Percentiles rank a stretch among this genome's conserved stretches.
phyloP scores from a whole-genome alignment of 1,139 yeast species.

The Lodderomyces margitis region DNA sequence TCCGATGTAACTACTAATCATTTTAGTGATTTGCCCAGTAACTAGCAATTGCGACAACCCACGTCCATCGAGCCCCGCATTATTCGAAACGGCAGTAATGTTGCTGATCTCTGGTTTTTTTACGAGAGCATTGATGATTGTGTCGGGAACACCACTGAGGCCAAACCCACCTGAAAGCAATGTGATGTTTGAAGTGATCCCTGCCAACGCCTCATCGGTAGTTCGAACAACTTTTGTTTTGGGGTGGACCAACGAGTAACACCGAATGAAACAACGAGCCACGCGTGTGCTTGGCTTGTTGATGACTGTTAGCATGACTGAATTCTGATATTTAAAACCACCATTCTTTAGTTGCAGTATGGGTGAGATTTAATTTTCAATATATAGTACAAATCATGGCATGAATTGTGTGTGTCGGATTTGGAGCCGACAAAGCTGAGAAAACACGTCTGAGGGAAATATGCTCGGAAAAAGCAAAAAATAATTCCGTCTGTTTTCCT shows the following conservation, averaged over 20 bases:
- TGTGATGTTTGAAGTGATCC: conserved; percentile 31
- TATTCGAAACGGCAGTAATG: conserved; percentile 48
- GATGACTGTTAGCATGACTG: background rate
- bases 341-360: background rate
- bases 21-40: conserved; percentile 43
- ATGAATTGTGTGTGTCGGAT: no score
- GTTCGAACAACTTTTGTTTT: conserved; percentile 22
- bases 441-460: no score
- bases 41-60: conserved; percentile 43
- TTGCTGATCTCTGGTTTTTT: conserved; percentile 29
- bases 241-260: conserved; percentile 3
- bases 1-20: conserved; percentile 50
- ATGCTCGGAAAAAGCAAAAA: background rate
- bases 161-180: conserved; percentile 50
- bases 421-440: no score
- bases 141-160: conserved; percentile 47
- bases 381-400: no score
- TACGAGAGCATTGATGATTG: conserved; percentile 38
- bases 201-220: conserved; percentile 30
- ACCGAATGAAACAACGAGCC: background rate
- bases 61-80: conserved; percentile 48
- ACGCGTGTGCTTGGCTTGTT: background rate
- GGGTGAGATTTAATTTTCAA: background rate
- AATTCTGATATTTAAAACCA: background rate
- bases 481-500: background rate